These are phyloP conservation scores for Blumeria hordei DNA, from an alignment of 2,329 filamentous ascomycete species.

Conservation along the genomic window DNA sequence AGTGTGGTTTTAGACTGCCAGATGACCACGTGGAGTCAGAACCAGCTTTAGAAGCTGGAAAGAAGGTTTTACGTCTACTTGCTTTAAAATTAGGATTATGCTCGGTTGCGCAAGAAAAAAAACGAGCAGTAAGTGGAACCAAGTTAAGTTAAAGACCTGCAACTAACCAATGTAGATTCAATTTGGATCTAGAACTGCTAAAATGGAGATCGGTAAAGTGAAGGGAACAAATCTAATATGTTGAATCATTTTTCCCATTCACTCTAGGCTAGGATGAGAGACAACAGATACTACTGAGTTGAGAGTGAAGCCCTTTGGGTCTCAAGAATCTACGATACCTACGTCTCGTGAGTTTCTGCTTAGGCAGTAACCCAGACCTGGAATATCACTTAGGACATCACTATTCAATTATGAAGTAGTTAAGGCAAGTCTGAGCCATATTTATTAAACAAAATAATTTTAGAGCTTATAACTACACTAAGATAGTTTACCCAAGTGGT, in stretches of 20 bases:
- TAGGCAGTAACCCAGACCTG: constrained; percentile 14
- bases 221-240: constrained; percentile 42
- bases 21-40: constrained; percentile 9
- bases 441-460: background rate
- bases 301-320: constrained; percentile 13
- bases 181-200: constrained; percentile 61
- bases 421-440: constrained; percentile 43
- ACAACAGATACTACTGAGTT: constrained; percentile 53
- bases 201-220: constrained; percentile 47
- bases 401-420: constrained; percentile 14
- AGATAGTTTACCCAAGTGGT: too few species aligned
- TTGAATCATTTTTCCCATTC: constrained; percentile 11
- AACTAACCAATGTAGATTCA: constrained; percentile 33
- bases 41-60: constrained; percentile 43
- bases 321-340: constrained; percentile 7
- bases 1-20: constrained; percentile 51
- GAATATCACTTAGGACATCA: constrained; percentile 9
- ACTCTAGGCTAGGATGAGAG: constrained; percentile 35
- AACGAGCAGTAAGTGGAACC: constrained; percentile 44
- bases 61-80: constrained; percentile 55
- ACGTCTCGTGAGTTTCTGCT: constrained; percentile 24
- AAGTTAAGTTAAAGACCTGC: background rate
- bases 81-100: constrained; percentile 51
- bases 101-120: constrained; percentile 62
- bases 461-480: too few species aligned